These are phyloP conservation scores for Lachancea meyersii DNA, from an alignment of 805 yeast species.

Conservation along the genomic window DNA sequence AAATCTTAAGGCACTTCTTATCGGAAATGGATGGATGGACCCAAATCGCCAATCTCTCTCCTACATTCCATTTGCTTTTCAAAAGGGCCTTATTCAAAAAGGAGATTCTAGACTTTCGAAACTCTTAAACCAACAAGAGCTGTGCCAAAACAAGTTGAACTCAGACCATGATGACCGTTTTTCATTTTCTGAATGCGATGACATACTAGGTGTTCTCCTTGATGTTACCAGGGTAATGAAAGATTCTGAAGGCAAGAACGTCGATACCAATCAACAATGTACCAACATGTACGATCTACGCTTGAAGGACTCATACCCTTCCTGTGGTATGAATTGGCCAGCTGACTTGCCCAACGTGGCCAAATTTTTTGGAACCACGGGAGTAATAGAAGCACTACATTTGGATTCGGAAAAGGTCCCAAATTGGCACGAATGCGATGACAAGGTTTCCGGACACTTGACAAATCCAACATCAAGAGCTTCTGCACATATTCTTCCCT, in stretches of 20 bases:
- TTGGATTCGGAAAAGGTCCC: constrained; percentile 34
- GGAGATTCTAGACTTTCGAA: constrained; percentile 36
- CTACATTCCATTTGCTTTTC: constrained; percentile 63
- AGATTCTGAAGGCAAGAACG: constrained; percentile 17
- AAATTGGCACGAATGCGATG: constrained; percentile 75
- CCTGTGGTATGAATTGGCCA: constrained; percentile 95
- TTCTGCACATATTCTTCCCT: constrained; percentile 61
- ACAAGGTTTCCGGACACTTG: constrained; percentile 48
- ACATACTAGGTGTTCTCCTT: constrained; percentile 29
- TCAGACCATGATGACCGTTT: constrained; percentile 24
- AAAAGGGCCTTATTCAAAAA: constrained; percentile 47
- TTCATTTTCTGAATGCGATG: constrained; percentile 41
- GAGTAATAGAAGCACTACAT: constrained; percentile 50
- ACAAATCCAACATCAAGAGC: constrained; percentile 50
- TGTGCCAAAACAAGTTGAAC: constrained; percentile 52
- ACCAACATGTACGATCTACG: constrained; percentile 78
- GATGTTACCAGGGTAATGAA: constrained; percentile 29
- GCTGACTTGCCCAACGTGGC: constrained; percentile 47
- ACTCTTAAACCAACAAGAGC: constrained; percentile 46
- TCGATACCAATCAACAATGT: constrained; percentile 46
- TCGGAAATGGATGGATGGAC: constrained; percentile 94
- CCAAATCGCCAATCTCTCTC: constrained; percentile 81
- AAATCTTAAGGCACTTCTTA: constrained; percentile 58
- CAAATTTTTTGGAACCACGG: constrained; percentile 44
- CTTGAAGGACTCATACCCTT: constrained; percentile 64